phyloP scores from a whole-genome alignment of 2,329 filamentous ascomycete species.

The Ascochyta lentis region DNA sequence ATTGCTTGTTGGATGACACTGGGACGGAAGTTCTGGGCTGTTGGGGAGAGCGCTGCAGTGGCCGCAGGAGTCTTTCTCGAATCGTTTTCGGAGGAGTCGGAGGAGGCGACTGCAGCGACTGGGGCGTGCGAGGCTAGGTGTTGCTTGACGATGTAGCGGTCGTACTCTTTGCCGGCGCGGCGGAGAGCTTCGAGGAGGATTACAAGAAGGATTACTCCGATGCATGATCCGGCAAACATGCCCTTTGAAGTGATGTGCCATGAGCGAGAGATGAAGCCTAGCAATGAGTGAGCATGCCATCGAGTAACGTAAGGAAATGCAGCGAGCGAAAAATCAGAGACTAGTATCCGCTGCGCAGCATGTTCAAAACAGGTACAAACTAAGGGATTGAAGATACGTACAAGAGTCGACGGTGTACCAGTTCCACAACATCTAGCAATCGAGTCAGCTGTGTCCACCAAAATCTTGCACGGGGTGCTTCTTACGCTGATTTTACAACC shows the following conservation, averaged over 20 bases:
- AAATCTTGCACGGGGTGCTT: neutral
- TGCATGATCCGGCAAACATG: conserved; percentile 82
- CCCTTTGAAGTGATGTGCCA: conserved; percentile 74
- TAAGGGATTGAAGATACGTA: conserved; percentile 14
- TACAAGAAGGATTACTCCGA: conserved; percentile 77
- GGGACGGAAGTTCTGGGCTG: conserved; percentile 54
- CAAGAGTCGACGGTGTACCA: conserved; percentile 75
- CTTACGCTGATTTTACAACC: conserved; percentile 44
- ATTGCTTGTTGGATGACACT: conserved; percentile 71
- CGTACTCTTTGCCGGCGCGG: conserved; percentile 75
- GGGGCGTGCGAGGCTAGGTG: conserved; percentile 43
- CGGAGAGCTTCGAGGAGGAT: conserved; percentile 75
- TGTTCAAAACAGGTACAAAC: neutral
- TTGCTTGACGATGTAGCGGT: conserved; percentile 68
- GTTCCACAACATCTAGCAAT: conserved; percentile 73
- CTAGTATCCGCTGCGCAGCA: neutral
- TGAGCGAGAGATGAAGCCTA: conserved; percentile 67
- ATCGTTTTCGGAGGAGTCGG: conserved; percentile 24
- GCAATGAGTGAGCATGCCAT: no score
- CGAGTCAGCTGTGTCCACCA: neutral
- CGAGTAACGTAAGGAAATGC: no score
- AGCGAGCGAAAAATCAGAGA: neutral
- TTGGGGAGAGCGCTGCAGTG: conserved; percentile 1
- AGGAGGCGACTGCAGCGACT: conserved; percentile 10
- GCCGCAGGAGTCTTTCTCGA: conserved; percentile 19